These are phyloP conservation scores for Candida easanensis DNA, from an alignment of 805 yeast species.

Conservation along the genomic window DNA sequence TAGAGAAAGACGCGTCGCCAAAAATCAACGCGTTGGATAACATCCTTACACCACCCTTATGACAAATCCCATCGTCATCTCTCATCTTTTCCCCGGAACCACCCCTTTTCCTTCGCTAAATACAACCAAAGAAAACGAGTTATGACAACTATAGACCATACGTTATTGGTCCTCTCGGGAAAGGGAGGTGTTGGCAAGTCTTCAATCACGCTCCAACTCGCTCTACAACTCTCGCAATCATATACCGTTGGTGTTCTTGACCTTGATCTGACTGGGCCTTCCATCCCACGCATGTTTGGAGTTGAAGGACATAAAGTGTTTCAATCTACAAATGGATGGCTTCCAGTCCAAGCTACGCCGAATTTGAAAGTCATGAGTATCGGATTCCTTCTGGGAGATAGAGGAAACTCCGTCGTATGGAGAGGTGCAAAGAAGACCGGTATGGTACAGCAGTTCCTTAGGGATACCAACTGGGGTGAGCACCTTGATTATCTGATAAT, in stretches of 20 bases:
- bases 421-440: conserved; percentile 98
- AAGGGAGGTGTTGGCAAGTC: conserved; percentile 98
- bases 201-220: conserved; percentile 91
- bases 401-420: conserved; percentile 96
- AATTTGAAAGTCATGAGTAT: conserved; percentile 45
- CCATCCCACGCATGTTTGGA: conserved; percentile 95
- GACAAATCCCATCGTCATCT: background rate
- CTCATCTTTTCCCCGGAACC: background rate
- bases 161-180: conserved; percentile 82
- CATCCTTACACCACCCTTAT: too few species aligned
- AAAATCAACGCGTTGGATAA: too few species aligned
- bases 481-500: conserved; percentile 67
- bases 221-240: conserved; percentile 76
- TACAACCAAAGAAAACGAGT: background rate
- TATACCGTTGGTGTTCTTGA: conserved; percentile 89
- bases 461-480: conserved; percentile 89
- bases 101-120: too few species aligned
- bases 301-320: conserved; percentile 75
- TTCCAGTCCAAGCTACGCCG: conserved; percentile 61
- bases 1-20: too few species aligned
- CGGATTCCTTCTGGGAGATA: conserved; percentile 78
- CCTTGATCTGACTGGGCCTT: conserved; percentile 95
- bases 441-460: conserved; percentile 90
- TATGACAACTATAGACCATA: conserved; percentile 52
- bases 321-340: conserved; percentile 86